Conservation (phyloP, 1,139 yeast species). For the Candida tetrigidarum region DNA sequence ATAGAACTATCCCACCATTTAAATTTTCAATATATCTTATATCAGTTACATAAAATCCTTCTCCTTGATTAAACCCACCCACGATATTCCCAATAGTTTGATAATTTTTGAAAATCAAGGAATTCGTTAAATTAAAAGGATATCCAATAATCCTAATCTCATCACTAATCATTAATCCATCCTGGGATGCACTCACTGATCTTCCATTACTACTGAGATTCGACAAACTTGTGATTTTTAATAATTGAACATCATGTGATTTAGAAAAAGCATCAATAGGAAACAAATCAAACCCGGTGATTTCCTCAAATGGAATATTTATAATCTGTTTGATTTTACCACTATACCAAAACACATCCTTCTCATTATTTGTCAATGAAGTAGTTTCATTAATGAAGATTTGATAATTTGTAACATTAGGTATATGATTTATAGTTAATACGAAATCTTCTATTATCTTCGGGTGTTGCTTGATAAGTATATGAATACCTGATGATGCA, state of each 20-base stretch:
- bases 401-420: slow-evolving; percentile 19
- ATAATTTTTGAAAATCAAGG: slow-evolving; percentile 57
- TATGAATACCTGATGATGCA: slow-evolving; percentile 33
- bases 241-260: no score
- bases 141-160: slow-evolving; percentile 36
- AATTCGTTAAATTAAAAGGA: slow-evolving; percentile 66
- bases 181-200: no score
- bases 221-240: no score
- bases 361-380: no score
- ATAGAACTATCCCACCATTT: slow-evolving; percentile 57
- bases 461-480: slow-evolving; percentile 21
- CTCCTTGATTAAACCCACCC: slow-evolving; percentile 22
- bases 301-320: slow-evolving; percentile 19
- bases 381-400: slow-evolving; percentile 22
- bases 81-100: slow-evolving; percentile 50
- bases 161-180: no score
- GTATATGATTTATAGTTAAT: slow-evolving; percentile 24
- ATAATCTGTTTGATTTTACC: slow-evolving; percentile 1
- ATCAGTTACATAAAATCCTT: slow-evolving; percentile 52
- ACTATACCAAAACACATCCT: no score
- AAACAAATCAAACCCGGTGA: slow-evolving; percentile 31
- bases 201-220: neutral
- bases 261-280: no score
- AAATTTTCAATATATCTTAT: slow-evolving; percentile 63
- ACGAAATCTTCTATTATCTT: slow-evolving; percentile 21